Evolutionary conservation across 345 rosid species (phyloP).

Genomic region (Citrus reticulata): DNA sequence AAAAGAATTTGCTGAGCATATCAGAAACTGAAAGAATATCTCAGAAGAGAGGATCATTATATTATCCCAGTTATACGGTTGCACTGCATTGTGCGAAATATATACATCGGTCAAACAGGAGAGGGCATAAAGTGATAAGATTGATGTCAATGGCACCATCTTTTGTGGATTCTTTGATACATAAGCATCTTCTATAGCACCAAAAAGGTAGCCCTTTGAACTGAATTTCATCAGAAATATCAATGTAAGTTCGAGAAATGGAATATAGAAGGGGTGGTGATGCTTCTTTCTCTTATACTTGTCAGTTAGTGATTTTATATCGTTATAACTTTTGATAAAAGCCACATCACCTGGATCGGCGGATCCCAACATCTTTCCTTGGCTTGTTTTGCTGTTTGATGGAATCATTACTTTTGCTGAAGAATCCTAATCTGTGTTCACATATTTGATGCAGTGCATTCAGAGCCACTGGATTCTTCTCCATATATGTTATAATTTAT

Average conservation of each 20-base stretch:
- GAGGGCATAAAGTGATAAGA: neutral
- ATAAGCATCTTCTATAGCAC: neutral
- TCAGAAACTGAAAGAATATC: neutral
- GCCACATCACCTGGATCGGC: neutral
- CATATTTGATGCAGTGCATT: neutral
- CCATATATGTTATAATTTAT: neutral
- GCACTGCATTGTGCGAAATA: neutral
- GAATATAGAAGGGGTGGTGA: neutral
- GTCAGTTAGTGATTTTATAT: neutral
- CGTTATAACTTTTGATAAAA: too few relatives aligned
- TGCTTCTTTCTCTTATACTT: neutral
- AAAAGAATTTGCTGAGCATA: neutral
- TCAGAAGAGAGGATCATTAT: neutral
- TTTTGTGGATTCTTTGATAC: slow-evolving; percentile 4
- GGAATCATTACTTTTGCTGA: neutral
- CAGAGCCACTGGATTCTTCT: neutral
- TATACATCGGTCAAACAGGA: neutral
- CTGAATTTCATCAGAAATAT: neutral
- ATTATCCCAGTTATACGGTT: neutral
- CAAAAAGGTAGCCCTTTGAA: neutral
- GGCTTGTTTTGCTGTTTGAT: neutral
- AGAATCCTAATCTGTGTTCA: neutral
- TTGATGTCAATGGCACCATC: neutral
- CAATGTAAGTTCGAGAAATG: neutral
- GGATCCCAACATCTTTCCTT: neutral